Conservation (phyloP, 1,284 basidiomycete genomes). For the Sporisorium iseilematis-ciliati region DNA sequence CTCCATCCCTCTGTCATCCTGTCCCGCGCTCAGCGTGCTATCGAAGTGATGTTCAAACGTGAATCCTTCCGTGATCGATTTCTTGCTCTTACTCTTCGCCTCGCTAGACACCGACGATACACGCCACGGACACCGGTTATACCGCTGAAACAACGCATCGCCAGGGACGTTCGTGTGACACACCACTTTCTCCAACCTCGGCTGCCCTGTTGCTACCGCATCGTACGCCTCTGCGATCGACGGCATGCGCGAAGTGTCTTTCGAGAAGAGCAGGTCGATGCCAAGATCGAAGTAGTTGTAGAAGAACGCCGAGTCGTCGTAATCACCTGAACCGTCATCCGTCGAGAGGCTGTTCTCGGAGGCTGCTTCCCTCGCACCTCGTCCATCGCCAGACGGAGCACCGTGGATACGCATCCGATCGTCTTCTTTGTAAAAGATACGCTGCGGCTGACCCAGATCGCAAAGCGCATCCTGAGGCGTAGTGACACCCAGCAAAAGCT, state of each 20-base stretch:
- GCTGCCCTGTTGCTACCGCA: slow-evolving; percentile 25
- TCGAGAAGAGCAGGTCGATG: slow-evolving; percentile 49
- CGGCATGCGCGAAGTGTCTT: slow-evolving; percentile 23
- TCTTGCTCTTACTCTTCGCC: slow-evolving; percentile 14
- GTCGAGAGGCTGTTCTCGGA: slow-evolving; percentile 25
- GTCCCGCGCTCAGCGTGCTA: slow-evolving; percentile 23
- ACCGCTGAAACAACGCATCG: slow-evolving; percentile 50
- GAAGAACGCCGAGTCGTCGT: slow-evolving; percentile 47
- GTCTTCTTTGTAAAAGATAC: slow-evolving; percentile 54
- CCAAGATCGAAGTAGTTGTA: slow-evolving; percentile 60
- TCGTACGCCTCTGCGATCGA: slow-evolving; percentile 24
- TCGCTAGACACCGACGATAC: slow-evolving; percentile 1
- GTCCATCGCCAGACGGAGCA: neutral
- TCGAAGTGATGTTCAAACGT: slow-evolving; percentile 43
- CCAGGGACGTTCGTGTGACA: slow-evolving; percentile 51
- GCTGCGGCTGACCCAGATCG: slow-evolving; percentile 46
- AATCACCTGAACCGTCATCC: slow-evolving; percentile 19
- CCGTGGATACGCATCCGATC: slow-evolving; percentile 52
- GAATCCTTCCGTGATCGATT: slow-evolving; percentile 1
- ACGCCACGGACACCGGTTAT: slow-evolving; percentile 51
- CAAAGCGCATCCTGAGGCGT: slow-evolving; percentile 52
- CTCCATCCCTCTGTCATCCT: slow-evolving; percentile 47
- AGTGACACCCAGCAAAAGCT: slow-evolving; percentile 39
- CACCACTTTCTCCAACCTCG: slow-evolving; percentile 53
- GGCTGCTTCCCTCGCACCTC: neutral